Percentiles rank a stretch among this genome's conserved stretches.
These are phyloP conservation scores for Thelephora aurantiotincta DNA, from an alignment of 768 basidiomycete species.

Conservation along the genomic window DNA sequence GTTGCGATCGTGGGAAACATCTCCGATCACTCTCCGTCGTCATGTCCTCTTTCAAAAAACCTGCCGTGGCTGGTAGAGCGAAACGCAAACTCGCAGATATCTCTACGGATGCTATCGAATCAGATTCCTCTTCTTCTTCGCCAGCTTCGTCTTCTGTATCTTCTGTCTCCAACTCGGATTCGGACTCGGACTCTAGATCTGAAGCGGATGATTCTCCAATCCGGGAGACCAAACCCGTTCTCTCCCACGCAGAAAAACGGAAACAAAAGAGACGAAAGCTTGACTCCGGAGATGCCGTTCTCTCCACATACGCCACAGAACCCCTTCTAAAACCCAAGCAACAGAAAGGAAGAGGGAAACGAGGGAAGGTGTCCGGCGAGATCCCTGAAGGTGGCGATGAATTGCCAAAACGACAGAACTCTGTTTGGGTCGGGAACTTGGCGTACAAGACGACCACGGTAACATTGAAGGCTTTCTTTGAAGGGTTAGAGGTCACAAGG, in stretches of 20 bases:
- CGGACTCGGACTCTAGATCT: conserved; percentile 7
- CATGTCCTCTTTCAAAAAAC: conserved; percentile 10
- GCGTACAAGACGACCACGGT: conserved; percentile 77
- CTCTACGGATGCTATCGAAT: not conserved
- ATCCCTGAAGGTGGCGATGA: conserved; percentile 12
- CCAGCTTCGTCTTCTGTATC: no score
- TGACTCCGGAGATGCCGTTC: no score
- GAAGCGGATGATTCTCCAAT: conserved; percentile 14
- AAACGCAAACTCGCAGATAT: not conserved
- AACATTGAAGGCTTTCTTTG: conserved; percentile 57
- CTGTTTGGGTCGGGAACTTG: conserved; percentile 93
- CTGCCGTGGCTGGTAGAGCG: conserved; percentile 18
- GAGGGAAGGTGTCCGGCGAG: conserved; percentile 15
- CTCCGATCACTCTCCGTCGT: not conserved
- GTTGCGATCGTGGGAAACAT: not conserved
- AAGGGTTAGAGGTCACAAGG: conserved; percentile 57
- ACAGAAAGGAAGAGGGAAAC: conserved; percentile 16
- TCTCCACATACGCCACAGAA: no score
- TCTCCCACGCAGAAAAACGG: conserved; percentile 67
- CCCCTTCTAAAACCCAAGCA: conserved; percentile 19
- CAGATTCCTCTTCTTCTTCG: no score
- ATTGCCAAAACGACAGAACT: conserved; percentile 54
- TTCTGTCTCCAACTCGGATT: conserved; percentile 1
- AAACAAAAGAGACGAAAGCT: conserved; percentile 28
- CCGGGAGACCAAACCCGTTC: conserved; percentile 24